Evolutionary conservation across 169 alveolate species (phyloP).

Genomic region (Perkinsus chesapeaki): DNA sequence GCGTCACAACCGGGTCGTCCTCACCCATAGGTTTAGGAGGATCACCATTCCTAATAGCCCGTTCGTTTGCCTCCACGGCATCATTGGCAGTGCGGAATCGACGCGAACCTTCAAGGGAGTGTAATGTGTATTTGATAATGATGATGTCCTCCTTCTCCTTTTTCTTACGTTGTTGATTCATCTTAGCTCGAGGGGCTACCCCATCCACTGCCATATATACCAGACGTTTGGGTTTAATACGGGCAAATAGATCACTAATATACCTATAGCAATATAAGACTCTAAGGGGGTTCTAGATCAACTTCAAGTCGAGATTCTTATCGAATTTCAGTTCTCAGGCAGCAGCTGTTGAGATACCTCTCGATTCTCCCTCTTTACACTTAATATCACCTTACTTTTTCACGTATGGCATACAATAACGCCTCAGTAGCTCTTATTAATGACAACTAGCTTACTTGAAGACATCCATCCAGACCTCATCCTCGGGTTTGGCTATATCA

Average conservation of each 20-base stretch:
- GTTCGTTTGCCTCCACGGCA: neutral
- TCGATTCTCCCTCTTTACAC: too few species aligned
- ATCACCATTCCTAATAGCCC: neutral
- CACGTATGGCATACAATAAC: too few species aligned
- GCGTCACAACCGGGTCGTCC: neutral
- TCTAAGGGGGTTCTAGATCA: too few species aligned
- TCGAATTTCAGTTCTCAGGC: too few species aligned
- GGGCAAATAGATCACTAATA: neutral
- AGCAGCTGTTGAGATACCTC: too few species aligned
- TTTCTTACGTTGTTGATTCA: slow-evolving; percentile 95
- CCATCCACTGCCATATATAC: slow-evolving; percentile 96
- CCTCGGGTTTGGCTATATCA: neutral
- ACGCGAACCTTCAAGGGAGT: neutral
- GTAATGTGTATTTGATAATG: neutral
- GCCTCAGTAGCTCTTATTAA: too few species aligned
- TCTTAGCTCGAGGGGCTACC: slow-evolving; percentile 99
- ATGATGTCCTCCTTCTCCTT: neutral
- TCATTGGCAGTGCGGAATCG: neutral
- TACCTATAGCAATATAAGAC: neutral
- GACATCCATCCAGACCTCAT: neutral
- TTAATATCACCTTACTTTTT: too few species aligned
- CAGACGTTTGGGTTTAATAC: slow-evolving; percentile 84
- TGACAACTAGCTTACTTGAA: neutral
- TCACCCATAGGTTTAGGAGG: neutral
- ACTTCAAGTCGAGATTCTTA: too few species aligned